These are phyloP conservation scores for Betula pendula DNA, from an alignment of 306 rosid genomes.

Conservation along the genomic window DNA sequence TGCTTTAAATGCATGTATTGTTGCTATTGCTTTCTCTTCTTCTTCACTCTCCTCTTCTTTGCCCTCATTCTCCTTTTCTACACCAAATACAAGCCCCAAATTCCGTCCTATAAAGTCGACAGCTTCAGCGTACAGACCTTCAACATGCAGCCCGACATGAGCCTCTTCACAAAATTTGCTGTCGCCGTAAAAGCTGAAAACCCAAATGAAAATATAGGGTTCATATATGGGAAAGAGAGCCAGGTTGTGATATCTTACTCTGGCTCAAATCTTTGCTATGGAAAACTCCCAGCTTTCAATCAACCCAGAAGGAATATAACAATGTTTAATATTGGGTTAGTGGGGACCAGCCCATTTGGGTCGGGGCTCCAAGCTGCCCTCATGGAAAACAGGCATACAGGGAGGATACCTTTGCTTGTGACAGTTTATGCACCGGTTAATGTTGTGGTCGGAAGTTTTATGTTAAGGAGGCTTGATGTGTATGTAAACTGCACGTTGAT, in stretches of 20 bases:
- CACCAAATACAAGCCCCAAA: slow-evolving; percentile 21
- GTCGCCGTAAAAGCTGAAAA: slow-evolving; percentile 41
- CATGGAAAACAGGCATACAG: slow-evolving; percentile 14
- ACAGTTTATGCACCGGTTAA: slow-evolving; percentile 37
- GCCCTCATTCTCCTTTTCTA: neutral
- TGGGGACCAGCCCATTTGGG: slow-evolving; percentile 36
- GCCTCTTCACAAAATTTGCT: slow-evolving; percentile 25
- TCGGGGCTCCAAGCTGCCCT: slow-evolving; percentile 11
- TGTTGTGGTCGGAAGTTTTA: slow-evolving; percentile 16
- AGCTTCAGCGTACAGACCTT: slow-evolving; percentile 30
- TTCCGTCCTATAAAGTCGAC: slow-evolving; percentile 40
- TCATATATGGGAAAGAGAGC: slow-evolving; percentile 34
- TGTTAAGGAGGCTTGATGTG: slow-evolving; percentile 23
- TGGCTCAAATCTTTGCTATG: slow-evolving; percentile 25
- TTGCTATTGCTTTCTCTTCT: slow-evolving; percentile 35
- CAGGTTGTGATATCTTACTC: slow-evolving; percentile 30
- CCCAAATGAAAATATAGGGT: slow-evolving; percentile 39
- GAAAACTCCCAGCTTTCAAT: slow-evolving; percentile 35
- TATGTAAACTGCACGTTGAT: slow-evolving; percentile 38
- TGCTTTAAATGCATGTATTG: slow-evolving; percentile 31
- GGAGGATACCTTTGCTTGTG: slow-evolving; percentile 38
- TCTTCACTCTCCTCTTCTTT: slow-evolving; percentile 22
- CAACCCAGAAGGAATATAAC: slow-evolving; percentile 42
- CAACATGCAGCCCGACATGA: slow-evolving; percentile 5
- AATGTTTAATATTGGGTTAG: slow-evolving; percentile 22